Evolutionary conservation across 257 asterid species (phyloP).

Genomic region (Coffea eugenioides): DNA sequence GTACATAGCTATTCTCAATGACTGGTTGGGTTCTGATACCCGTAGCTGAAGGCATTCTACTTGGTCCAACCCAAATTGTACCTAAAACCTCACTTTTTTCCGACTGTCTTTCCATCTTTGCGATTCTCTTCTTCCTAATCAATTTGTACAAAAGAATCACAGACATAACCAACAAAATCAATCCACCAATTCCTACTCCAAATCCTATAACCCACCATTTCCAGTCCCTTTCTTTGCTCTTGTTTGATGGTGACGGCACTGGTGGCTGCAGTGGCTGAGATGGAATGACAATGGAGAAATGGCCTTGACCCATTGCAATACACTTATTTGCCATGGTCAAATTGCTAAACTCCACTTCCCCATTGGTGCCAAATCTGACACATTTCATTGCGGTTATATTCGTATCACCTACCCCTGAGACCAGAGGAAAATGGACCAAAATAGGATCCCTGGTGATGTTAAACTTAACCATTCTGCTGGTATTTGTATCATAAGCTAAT

Average conservation of each 20-base stretch:
- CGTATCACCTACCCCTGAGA: constrained; percentile 1
- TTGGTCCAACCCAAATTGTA: constrained; percentile 64
- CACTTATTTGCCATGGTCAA: constrained; percentile 38
- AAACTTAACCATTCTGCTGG: constrained; percentile 35
- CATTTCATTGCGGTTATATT: constrained; percentile 35
- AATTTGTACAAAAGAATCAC: constrained; percentile 29
- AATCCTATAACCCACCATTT: constrained; percentile 68
- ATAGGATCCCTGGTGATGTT: constrained; percentile 31
- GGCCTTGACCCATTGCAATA: constrained; percentile 47
- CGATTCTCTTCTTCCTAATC: constrained; percentile 28
- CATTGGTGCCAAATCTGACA: constrained; percentile 47
- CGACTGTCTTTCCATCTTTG: constrained; percentile 58
- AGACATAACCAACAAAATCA: constrained; percentile 26
- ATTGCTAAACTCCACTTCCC: constrained; percentile 49
- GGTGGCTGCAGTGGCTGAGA: constrained; percentile 1
- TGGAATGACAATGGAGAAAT: constrained; percentile 63
- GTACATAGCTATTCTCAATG: constrained; percentile 60
- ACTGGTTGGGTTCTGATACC: constrained; percentile 78
- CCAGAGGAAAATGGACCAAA: constrained; percentile 39
- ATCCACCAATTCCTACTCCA: constrained; percentile 47
- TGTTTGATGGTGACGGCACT: constrained; percentile 23
- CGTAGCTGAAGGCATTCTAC: constrained; percentile 80
- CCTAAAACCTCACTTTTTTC: constrained; percentile 64
- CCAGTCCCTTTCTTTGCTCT: constrained; percentile 16
- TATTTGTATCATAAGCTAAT: constrained; percentile 46